Percentiles rank a stretch among this genome's conserved stretches.
phyloP scores from a whole-genome alignment of 768 basidiomycete species.

The Suillus weaverae region DNA sequence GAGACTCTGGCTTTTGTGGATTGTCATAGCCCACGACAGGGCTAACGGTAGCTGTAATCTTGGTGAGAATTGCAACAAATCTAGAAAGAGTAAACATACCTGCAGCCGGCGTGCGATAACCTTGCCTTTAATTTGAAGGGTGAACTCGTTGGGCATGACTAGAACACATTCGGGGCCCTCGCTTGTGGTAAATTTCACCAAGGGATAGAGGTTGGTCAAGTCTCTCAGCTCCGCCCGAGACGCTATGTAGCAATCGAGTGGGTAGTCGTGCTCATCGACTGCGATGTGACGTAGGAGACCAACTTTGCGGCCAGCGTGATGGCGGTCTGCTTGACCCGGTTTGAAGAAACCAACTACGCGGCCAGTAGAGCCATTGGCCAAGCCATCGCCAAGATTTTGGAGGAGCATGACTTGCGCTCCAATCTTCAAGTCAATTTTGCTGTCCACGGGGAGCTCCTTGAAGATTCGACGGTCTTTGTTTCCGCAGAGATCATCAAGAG shows the following conservation, averaged over 20 bases:
- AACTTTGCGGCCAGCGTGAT: no score
- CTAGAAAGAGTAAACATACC: no score
- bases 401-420: constrained; percentile 70
- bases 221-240: background rate
- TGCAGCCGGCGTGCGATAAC: no score
- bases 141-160: constrained; percentile 53
- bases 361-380: constrained; percentile 75
- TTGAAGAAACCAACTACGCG: constrained; percentile 53
- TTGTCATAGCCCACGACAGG: no score
- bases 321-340: no score
- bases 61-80: no score
- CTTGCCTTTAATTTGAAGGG: constrained; percentile 51
- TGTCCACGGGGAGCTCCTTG: constrained; percentile 61
- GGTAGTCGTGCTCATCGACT: no score
- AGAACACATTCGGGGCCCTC: constrained; percentile 45
- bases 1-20: no score
- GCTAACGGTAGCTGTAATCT: no score
- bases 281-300: no score
- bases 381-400: constrained; percentile 59
- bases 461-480: constrained; percentile 55
- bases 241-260: no score
- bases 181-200: constrained; percentile 47
- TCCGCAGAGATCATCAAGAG: no score
- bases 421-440: constrained; percentile 53
- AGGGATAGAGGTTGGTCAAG: constrained; percentile 30